Evolutionary conservation across 768 basidiomycete genomes (phyloP), one percentile per base, ranked within the genome.

Genomic region (Leccinellum rugosiceps): DNA sequence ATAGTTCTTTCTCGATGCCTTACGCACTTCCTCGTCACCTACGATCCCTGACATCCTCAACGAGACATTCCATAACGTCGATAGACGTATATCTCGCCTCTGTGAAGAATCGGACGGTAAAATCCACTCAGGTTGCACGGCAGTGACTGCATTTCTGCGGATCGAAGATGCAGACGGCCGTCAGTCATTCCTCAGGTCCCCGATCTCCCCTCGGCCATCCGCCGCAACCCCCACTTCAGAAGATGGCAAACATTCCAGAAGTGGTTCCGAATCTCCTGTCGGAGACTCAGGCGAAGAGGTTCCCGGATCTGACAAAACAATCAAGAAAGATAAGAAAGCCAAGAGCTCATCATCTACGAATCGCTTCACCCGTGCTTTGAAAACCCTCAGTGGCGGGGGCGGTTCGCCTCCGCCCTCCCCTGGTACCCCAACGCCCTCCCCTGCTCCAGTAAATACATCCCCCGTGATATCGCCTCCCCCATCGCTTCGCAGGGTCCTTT

Each of bases 101-200:
- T 87, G 94, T 54, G 89, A 90, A 66, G 85, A 89, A 61, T 90
- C 90, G 6, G 88, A 91, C 41, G 93, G 92, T 63, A 94, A 92
- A 72, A 94, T 96, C 50, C 93, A 96, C 66, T 94, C 92, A 7
- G 97, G 97, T 1, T 98, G 96, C 68, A 99, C 97, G 4, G 97
- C 92, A 5, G 97, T 97, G 34, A 94, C 92, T 26, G 94, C 94
- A 2, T 96, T 98, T 74, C 81, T 99, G 52, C 89, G 97, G 14
- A 75, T 98, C 57, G 97, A 99, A 74, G 93, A 94, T 63, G 77
- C 76, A 2, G 77, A 86, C 15, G 91, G 91, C 32, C 76, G 76
- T 28, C 92, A 94, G 68, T 76, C 87, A 8, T 93, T 92, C 69
- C 65, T 87, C 48, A 67, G 70, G 6, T 64, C 76, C 15, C 63